These are phyloP conservation scores for Penicillium janthinellum DNA, from an alignment of 2,329 filamentous ascomycete genomes.

Conservation along the genomic window DNA sequence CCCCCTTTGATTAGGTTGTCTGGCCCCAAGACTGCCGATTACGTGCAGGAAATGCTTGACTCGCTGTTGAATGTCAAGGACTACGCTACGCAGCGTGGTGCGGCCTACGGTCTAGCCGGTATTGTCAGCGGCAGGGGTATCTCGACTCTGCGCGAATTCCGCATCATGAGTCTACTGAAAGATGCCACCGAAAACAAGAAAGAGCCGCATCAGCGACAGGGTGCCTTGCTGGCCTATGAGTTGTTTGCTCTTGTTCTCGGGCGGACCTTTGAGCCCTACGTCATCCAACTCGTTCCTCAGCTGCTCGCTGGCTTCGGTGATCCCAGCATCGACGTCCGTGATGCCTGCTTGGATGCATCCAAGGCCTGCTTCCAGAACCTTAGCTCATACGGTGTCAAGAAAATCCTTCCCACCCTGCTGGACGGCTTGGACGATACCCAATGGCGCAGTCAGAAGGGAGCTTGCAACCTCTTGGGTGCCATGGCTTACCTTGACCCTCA, in stretches of 20 bases:
- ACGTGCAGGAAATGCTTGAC: constrained; percentile 78
- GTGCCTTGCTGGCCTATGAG: constrained; percentile 86
- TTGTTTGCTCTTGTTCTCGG: constrained; percentile 84
- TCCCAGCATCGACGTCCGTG: constrained; percentile 81
- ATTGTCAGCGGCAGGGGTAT: constrained; percentile 88
- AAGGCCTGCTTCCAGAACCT: constrained; percentile 92
- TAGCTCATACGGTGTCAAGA: constrained; percentile 93
- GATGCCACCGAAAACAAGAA: constrained; percentile 94
- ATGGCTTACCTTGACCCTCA: constrained; percentile 99
- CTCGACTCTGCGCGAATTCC: constrained; percentile 76
- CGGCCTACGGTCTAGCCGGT: constrained; percentile 91
- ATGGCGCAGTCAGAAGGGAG: constrained; percentile 98
- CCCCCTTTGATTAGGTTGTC: constrained; percentile 86
- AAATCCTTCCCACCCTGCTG: constrained; percentile 87
- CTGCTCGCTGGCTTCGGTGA: constrained; percentile 89
- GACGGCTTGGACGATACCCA: constrained; percentile 92
- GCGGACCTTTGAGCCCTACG: constrained; percentile 90
- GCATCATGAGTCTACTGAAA: constrained; percentile 78
- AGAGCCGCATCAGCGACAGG: constrained; percentile 83
- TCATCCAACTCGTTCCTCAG: constrained; percentile 92
- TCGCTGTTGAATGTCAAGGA: constrained; percentile 84
- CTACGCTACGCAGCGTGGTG: constrained; percentile 89
- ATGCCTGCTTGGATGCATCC: constrained; percentile 87
- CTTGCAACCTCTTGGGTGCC: constrained; percentile 91
- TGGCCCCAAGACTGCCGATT: constrained; percentile 73